A percentile compares a stretch with the other conserved stretches of the same genome.
Conservation (phyloP, 2,329 filamentous ascomycete genomes). For the Dothidotthia symphoricarpi region DNA sequence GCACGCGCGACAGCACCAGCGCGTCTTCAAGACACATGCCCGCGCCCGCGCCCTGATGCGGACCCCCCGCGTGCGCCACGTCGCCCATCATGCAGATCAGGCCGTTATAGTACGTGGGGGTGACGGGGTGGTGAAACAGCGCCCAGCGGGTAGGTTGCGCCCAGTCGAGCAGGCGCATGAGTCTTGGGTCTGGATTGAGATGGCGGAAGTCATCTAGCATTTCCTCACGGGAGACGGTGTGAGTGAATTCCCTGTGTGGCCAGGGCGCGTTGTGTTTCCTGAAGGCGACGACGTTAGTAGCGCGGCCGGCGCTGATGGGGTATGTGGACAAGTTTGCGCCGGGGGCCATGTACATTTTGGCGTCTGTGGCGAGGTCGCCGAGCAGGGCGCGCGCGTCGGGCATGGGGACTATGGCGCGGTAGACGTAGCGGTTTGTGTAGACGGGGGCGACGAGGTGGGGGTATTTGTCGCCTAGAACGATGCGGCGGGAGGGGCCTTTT, state of each 20-base stretch:
- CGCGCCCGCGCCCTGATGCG: conserved; percentile 26
- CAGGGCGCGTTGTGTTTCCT: conserved; percentile 14
- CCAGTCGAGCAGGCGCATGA: conserved; percentile 11
- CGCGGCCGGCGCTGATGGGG: conserved; percentile 19
- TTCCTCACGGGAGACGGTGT: conserved; percentile 11
- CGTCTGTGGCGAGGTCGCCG: conserved; percentile 27
- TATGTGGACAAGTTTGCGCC: conserved; percentile 17
- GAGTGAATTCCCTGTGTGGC: conserved; percentile 9
- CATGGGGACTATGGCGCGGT: conserved; percentile 32
- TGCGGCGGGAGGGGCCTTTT: conserved; percentile 29
- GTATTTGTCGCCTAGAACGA: conserved; percentile 12
- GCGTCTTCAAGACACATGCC: conserved; percentile 28
- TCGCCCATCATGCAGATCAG: conserved; percentile 25
- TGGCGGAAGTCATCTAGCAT: conserved; percentile 22
- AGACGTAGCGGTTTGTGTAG: conserved; percentile 28
- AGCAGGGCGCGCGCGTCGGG: conserved; percentile 41
- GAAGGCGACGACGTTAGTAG: conserved; percentile 25
- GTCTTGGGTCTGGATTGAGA: conserved; percentile 6
- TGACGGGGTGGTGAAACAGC: conserved; percentile 20
- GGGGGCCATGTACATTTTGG: conserved; percentile 27
- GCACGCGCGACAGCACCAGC: conserved; percentile 20
- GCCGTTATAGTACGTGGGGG: conserved; percentile 18
- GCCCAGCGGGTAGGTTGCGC: conserved; percentile 19
- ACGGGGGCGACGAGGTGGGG: conserved; percentile 20
- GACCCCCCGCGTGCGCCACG: conserved; percentile 21